phyloP scores from a whole-genome alignment of 441 rosid species.

The Erodium texanum region DNA sequence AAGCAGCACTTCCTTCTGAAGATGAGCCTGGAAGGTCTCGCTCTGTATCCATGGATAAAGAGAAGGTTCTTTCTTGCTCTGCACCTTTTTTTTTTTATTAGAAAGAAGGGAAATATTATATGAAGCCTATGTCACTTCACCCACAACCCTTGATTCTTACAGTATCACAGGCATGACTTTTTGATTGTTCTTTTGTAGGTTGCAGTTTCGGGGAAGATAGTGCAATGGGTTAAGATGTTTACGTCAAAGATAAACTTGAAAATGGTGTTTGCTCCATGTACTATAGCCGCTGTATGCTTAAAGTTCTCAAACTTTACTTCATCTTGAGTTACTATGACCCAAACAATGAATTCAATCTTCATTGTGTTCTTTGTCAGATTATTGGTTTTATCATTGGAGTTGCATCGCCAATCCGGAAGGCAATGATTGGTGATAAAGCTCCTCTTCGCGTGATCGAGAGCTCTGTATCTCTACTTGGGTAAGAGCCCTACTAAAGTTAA shows the following conservation, averaged over 20 bases:
- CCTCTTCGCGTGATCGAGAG: constrained; percentile 30
- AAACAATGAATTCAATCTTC: not conserved
- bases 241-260: constrained; percentile 20
- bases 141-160: no score
- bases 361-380: constrained; percentile 13
- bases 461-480: constrained; percentile 26
- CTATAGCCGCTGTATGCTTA: constrained; percentile 28
- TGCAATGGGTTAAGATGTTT: constrained; percentile 9
- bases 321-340: not conserved
- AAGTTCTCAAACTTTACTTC: not conserved
- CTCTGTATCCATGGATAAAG: not conserved
- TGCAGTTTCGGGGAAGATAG: constrained; percentile 10
- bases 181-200: constrained; percentile 14
- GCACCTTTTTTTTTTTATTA: not conserved
- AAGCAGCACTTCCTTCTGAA: constrained; percentile 15
- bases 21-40: constrained; percentile 3
- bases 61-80: constrained; percentile 1
- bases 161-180: no score
- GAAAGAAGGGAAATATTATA: no score
- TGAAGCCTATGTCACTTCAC: no score
- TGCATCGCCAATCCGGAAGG: constrained; percentile 22
- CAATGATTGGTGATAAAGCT: constrained; percentile 27
- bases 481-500: not conserved
- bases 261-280: constrained; percentile 27
- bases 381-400: constrained; percentile 29